These are phyloP conservation scores for Cercospora citrullina DNA, from an alignment of 2,329 filamentous ascomycete species.

Conservation along the genomic window DNA sequence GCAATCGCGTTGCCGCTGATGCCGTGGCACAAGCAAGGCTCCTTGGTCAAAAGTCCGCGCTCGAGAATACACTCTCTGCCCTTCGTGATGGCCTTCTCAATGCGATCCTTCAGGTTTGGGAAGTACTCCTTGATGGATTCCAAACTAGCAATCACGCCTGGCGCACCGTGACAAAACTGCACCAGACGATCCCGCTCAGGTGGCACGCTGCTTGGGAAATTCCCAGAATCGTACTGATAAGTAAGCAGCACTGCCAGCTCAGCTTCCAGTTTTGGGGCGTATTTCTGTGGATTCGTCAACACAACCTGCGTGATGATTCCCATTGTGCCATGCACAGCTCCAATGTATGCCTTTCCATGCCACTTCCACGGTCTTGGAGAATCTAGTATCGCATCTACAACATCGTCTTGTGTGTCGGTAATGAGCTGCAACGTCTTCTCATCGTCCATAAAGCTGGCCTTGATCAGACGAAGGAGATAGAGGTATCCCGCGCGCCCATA, in stretches of 20 bases:
- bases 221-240: conserved; percentile 62
- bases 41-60: conserved; percentile 61
- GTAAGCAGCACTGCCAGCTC: conserved; percentile 58
- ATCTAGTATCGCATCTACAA: conserved; percentile 61
- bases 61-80: conserved; percentile 57
- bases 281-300: conserved; percentile 56
- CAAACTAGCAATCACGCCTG: conserved; percentile 62
- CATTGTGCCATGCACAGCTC: conserved; percentile 66
- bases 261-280: conserved; percentile 56
- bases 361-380: conserved; percentile 62
- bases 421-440: conserved; percentile 53
- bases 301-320: conserved; percentile 71
- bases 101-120: conserved; percentile 54
- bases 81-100: conserved; percentile 55
- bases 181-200: conserved; percentile 54
- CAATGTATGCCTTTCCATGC: conserved; percentile 63
- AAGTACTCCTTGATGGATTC: conserved; percentile 58
- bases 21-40: conserved; percentile 65
- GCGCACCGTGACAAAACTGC: conserved; percentile 68
- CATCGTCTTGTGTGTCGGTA: conserved; percentile 55
- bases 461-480: conserved; percentile 66
- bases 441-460: conserved; percentile 56
- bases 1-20: conserved; percentile 65
- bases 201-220: conserved; percentile 61
- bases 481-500: conserved; percentile 68